Base-by-base conservation (phyloP, 495 filamentous ascomycete genomes). In the Aspergillus ellipticus region DNA sequence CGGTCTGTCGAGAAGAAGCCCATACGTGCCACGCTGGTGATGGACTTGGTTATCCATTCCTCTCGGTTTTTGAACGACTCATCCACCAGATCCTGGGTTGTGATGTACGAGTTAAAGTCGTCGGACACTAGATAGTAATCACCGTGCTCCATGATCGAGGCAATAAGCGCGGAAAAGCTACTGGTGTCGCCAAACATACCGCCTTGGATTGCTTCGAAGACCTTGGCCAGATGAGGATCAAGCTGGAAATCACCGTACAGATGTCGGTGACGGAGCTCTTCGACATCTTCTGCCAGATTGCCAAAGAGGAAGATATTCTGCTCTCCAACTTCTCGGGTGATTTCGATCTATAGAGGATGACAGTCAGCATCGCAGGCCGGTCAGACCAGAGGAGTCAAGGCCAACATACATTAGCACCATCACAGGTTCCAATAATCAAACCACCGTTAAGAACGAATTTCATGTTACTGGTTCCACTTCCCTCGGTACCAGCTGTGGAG, bases 241-340 rank as follows among this genome's bases (percentile, higher is more conserved):
- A 98, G 73, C 15, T 81, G 67, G 77, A 93, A 89, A 49, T 79
- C 65, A 51, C 88, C 88, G 72, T 94, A 97, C 57, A 81, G 85
- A 74, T 98, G 95, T 9, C 82, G 79, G 73, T 97, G 90, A 26
- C 94, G 95, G 42, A 98, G 87, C 26, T 97, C 92, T 63, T 97
- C 94, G 53, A 97, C 95, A 64, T 97, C 89, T 75, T 98, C 95
- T 57, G 94, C 89, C 6, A 98, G 83, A 67, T 92, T 94, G 42
- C 94, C 94, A 65, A 98, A 97, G 67, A 97, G 87, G 84, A 97
- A 98, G 71, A 97, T 97, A 75, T 97, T 97, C 62, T 88, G 82
- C 58, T 97, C 89, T 61, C 91, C 89, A 62, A 97, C 89, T 73
- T 98, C 95, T 53, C 95, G 92, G 5, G 94, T 97, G 67, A 98